Evolutionary conservation across 441 rosid genomes (phyloP).

Genomic region (Capsella rubella): DNA sequence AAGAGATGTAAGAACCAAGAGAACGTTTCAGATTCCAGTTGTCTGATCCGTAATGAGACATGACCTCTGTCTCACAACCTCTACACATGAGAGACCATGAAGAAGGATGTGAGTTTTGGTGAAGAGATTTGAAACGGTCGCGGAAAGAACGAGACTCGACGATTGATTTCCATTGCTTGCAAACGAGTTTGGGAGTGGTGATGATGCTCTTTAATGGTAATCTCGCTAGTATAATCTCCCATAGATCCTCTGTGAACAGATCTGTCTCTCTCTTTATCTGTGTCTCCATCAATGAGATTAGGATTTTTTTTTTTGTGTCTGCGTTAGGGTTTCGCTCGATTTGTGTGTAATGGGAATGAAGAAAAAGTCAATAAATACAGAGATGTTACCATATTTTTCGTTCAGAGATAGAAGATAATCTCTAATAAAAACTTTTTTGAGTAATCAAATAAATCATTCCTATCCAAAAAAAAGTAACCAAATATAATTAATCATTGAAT

Average conservation of each 20-base stretch:
- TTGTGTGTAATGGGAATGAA: too few species aligned
- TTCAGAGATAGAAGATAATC: too few species aligned
- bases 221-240: neutral
- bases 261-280: neutral
- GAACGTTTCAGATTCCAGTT: neutral
- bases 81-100: slow-evolving; percentile 25
- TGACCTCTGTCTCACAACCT: neutral
- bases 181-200: neutral
- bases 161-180: slow-evolving; percentile 25
- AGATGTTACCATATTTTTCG: too few species aligned
- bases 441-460: too few species aligned
- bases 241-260: neutral
- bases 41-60: neutral
- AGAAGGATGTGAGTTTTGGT: neutral
- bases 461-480: too few species aligned
- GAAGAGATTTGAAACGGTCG: neutral
- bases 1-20: neutral
- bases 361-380: too few species aligned
- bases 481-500: too few species aligned
- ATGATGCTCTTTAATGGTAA: neutral
- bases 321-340: neutral
- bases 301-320: neutral
- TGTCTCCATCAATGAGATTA: neutral
- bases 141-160: neutral
- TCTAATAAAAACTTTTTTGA: too few species aligned